These are phyloP conservation scores for Zea luxurians DNA, from an alignment of 176 grass and related monocot genomes.

Conservation along the genomic window DNA sequence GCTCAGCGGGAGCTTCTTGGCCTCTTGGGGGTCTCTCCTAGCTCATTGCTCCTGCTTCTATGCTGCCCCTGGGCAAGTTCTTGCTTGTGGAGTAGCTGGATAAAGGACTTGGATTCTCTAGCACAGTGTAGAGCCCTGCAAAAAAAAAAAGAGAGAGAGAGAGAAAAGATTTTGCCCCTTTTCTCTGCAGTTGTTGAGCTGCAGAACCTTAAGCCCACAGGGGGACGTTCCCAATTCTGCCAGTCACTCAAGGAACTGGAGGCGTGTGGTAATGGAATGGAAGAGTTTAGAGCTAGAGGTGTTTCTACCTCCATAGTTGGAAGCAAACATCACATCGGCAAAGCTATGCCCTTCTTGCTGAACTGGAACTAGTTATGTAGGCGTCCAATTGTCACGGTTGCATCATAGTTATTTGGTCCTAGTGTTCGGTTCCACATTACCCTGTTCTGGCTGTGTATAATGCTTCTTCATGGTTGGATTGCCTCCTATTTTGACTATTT, in stretches of 20 bases:
- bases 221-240: neutral
- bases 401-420: neutral
- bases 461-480: neutral
- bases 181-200: neutral
- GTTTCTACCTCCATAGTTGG: neutral
- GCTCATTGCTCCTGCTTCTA: neutral
- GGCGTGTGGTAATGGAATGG: neutral
- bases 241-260: neutral
- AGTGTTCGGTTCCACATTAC: neutral
- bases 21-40: neutral
- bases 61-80: neutral
- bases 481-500: neutral
- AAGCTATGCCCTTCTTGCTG: neutral
- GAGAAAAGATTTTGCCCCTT: neutral
- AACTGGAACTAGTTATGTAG: neutral
- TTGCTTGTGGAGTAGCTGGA: neutral
- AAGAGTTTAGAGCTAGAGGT: neutral
- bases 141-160: neutral
- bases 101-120: constrained; percentile 3
- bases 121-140: neutral
- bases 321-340: too few relatives aligned
- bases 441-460: neutral
- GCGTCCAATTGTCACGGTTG: neutral
- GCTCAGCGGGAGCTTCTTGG: neutral
- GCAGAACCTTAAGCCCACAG: neutral